These are phyloP conservation scores for Periconia sp. DNA, from an alignment of 2,329 filamentous ascomycete genomes.

Conservation along the genomic window DNA sequence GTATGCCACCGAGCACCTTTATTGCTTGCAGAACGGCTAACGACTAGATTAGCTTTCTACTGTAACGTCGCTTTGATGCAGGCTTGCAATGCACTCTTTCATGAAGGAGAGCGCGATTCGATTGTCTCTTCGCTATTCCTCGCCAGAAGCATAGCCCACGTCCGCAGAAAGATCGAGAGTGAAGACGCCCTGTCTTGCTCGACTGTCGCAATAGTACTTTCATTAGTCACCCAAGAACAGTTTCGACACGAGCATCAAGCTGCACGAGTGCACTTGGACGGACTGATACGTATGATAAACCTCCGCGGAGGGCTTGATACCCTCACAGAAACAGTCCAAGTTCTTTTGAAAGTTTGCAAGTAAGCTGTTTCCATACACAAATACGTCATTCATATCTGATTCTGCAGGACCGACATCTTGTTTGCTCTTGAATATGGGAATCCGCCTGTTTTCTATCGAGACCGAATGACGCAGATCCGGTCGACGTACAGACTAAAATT, in stretches of 20 bases:
- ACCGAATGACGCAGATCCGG: background rate
- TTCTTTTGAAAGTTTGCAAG: slow-evolving; percentile 6
- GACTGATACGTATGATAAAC: slow-evolving; percentile 1
- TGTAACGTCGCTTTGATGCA: slow-evolving; percentile 5
- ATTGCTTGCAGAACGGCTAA: background rate
- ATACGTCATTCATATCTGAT: background rate
- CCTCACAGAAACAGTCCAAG: background rate
- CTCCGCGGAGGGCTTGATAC: slow-evolving; percentile 1
- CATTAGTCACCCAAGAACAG: slow-evolving; percentile 4
- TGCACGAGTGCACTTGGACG: slow-evolving; percentile 1
- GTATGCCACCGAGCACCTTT: background rate
- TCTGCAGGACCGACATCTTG: slow-evolving; percentile 1
- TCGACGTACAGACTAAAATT: background rate
- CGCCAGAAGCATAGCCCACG: background rate
- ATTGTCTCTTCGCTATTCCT: background rate
- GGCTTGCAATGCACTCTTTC: slow-evolving; percentile 4
- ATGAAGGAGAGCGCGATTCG: background rate
- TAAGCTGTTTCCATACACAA: background rate
- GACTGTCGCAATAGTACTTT: slow-evolving; percentile 1
- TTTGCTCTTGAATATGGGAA: slow-evolving; percentile 1
- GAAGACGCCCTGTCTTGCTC: slow-evolving; percentile 5
- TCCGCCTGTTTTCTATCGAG: background rate
- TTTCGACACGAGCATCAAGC: slow-evolving; percentile 1
- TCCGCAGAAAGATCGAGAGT: slow-evolving; percentile 1
- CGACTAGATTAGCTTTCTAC: background rate